phyloP scores from a whole-genome alignment of 2,329 filamentous ascomycete species.

The Lecanicillium sp. region DNA sequence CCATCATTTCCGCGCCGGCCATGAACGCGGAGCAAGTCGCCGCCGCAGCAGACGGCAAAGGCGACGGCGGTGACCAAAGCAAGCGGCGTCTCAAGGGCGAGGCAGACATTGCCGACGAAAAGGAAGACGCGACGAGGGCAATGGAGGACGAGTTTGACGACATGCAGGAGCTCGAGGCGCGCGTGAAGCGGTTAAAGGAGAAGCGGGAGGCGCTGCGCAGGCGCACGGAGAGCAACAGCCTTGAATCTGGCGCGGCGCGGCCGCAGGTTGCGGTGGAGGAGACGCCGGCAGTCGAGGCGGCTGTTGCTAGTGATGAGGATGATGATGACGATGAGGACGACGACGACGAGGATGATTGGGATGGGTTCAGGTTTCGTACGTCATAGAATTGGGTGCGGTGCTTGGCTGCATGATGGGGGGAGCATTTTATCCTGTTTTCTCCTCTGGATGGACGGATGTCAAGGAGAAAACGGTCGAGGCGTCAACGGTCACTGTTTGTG shows the following conservation, averaged over 20 bases:
- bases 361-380: slow-evolving; percentile 44
- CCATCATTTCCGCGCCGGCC: slow-evolving; percentile 61
- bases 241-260: slow-evolving; percentile 10
- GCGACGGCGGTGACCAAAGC: slow-evolving; percentile 44
- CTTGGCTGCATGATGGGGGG: not conserved
- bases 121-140: slow-evolving; percentile 66
- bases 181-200: slow-evolving; percentile 61
- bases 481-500: too few species aligned
- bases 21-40: slow-evolving; percentile 57
- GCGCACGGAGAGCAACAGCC: slow-evolving; percentile 20
- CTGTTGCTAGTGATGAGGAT: slow-evolving; percentile 29
- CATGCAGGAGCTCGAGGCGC: slow-evolving; percentile 71
- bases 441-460: too few species aligned
- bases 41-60: slow-evolving; percentile 41
- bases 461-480: too few species aligned
- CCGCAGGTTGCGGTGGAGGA: slow-evolving; percentile 14
- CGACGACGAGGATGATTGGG: slow-evolving; percentile 47
- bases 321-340: slow-evolving; percentile 44
- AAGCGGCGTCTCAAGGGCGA: slow-evolving; percentile 35
- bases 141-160: slow-evolving; percentile 74
- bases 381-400: not conserved
- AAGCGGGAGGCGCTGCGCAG: slow-evolving; percentile 58
- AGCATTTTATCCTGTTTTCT: not conserved
- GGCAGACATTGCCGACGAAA: slow-evolving; percentile 52
- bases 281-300: slow-evolving; percentile 3